These are phyloP conservation scores for Cystofilobasidium macerans DNA, from an alignment of 768 basidiomycete genomes.

Conservation along the genomic window DNA sequence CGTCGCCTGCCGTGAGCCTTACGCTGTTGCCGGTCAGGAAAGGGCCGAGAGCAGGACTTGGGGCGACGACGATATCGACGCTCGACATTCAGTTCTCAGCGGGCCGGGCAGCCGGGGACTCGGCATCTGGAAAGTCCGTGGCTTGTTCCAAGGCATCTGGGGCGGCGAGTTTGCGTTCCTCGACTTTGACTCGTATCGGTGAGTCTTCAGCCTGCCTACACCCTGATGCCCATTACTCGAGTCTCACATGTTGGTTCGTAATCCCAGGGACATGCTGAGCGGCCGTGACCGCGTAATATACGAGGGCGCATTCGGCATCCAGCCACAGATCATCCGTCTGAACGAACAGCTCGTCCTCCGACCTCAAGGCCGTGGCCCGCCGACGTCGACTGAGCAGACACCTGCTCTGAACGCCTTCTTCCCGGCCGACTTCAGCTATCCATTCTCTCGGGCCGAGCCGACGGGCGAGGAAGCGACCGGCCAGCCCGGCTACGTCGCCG, in stretches of 20 bases:
- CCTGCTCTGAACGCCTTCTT: constrained; percentile 8
- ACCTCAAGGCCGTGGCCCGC: neutral
- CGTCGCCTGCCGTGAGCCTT: constrained; percentile 17
- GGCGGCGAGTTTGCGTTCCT: constrained; percentile 47
- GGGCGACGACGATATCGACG: too few relatives aligned
- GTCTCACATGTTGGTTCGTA: too few relatives aligned
- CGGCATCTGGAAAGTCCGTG: constrained; percentile 26
- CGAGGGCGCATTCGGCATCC: constrained; percentile 63
- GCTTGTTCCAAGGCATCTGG: constrained; percentile 31
- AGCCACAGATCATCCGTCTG: constrained; percentile 36
- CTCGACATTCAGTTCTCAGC: too few relatives aligned
- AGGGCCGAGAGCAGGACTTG: too few relatives aligned
- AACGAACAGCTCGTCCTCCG: constrained; percentile 13
- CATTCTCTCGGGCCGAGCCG: constrained; percentile 30
- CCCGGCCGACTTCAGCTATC: constrained; percentile 22
- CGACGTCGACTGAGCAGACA: neutral
- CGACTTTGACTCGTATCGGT: constrained; percentile 59
- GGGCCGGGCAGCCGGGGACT: constrained; percentile 32
- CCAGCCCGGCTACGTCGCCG: constrained; percentile 31
- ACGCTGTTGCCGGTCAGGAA: neutral
- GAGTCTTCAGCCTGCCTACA: constrained; percentile 41
- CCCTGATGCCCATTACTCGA: too few relatives aligned
- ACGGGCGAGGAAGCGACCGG: constrained; percentile 30
- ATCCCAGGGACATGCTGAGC: constrained; percentile 35
- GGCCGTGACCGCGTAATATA: constrained; percentile 46